Evolutionary conservation across 495 filamentous ascomycete genomes (phyloP), one percentile per base, ranked within the genome.

Genomic region (Tuber calosporum): DNA sequence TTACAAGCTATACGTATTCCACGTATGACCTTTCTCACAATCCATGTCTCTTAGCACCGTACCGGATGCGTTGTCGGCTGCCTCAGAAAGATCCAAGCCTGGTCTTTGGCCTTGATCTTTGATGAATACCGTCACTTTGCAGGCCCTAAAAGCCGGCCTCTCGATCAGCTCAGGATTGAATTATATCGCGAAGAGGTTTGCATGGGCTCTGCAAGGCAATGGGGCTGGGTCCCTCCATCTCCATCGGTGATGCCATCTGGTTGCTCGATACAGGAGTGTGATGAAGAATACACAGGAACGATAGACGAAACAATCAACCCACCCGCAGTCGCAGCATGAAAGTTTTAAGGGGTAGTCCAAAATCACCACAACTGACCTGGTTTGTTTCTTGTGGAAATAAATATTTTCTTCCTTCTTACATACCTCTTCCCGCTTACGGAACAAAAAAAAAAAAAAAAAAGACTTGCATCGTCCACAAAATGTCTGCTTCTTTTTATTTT

Each of bases 41-140:
- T 48, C 4, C 67, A 39, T 69, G 66, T 69, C 58, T 38, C 8
- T 72, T 72, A 91, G 87, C 93, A 96, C 78, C 91, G 93, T 36
- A 96, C 93, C 40, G 93, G 93, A 48, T 95, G 92, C 78, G 88
- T 93, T 15, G 86, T 92, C 62, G 93, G 85, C 30, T 88, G 89
- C 72, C 85, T 95, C 45, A 88, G 93, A 45, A 90, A 89, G 78
- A 76, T 88, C 17, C 83, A 85, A 45, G 88, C 88, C 4, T 90
- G 90, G 89, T 82, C 86, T 11, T 73, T 87, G 4, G 76, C 84
- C 4, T 82, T 84, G 41, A 87, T 90, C 70, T 79, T 92, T 45
- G 80, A 84, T 39, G 93, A 96, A 79, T 96, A 94, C 80, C 82
- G 84, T 71, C 83, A 81, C 17, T 92, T 88, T 77, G 89, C 92